phyloP scores from a whole-genome alignment of 352 stramenopile species.

The Globisporangium irregulare region DNA sequence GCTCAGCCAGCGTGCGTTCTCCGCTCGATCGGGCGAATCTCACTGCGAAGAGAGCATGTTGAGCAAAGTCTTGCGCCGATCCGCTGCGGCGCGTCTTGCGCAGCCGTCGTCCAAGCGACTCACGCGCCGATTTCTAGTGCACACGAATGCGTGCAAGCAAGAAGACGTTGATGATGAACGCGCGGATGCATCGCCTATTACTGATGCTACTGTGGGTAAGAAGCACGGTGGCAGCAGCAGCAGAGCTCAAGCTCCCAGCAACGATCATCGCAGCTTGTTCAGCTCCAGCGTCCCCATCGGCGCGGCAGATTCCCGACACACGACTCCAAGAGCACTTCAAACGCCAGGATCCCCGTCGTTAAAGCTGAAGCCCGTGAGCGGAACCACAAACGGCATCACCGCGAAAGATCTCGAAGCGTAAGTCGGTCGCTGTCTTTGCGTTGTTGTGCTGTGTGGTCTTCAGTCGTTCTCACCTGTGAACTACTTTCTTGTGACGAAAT shows the following conservation, averaged over 20 bases:
- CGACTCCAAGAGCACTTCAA: neutral
- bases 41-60: constrained; percentile 10
- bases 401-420: constrained; percentile 17
- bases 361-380: constrained; percentile 3
- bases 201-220: neutral
- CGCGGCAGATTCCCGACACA: neutral
- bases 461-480: neutral
- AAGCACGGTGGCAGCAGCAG: neutral
- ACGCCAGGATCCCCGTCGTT: neutral
- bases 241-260: neutral
- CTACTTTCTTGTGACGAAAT: neutral
- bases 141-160: constrained; percentile 21
- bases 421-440: neutral
- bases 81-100: constrained; percentile 5
- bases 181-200: neutral
- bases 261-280: constrained; percentile 13
- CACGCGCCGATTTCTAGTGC: constrained; percentile 9
- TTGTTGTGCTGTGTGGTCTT: neutral
- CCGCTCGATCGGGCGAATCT: neutral
- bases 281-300: neutral
- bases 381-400: constrained; percentile 1
- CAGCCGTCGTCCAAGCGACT: constrained; percentile 7
- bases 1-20: constrained; percentile 4
- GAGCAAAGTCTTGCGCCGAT: constrained; percentile 18
- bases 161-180: constrained; percentile 12